Base-by-base conservation (phyloP, 2,329 filamentous ascomycete genomes). In the Colletotrichum simmondsii region DNA sequence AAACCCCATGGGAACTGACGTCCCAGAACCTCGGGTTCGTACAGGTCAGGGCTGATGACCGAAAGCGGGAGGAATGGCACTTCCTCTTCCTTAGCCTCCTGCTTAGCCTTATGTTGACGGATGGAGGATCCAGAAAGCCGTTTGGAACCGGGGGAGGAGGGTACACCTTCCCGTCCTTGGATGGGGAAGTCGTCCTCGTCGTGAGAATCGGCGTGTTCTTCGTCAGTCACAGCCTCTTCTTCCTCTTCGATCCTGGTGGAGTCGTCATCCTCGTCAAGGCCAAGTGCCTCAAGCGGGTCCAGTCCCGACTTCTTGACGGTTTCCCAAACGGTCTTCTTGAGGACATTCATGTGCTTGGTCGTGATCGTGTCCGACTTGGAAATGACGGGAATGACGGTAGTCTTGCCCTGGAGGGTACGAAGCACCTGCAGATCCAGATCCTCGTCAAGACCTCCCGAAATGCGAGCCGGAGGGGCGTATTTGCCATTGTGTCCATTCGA, bases 281-380 rank as follows among this genome's bases (percentile, higher is more conserved):
- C 94, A 42, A 99, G 88, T 19, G 94, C 91, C 81, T 97, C 95
- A 30, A 99, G 86, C 2, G 96, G 96, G 79, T 99, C 95, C 67
- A 99, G 88, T 76, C 93, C 94, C 16, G 95, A 92, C 78, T 91
- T 92, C 84, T 97, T 96, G 75, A 99, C 87, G 77, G 93, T 95
- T 66, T 94, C 91, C 91, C 94, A 97, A 42, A 99, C 95, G 14
- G 93, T 92, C 83, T 93, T 95, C 87, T 98, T 98, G 76, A 99
- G 89, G 78, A 94, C 92, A 58, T 90, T 88, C 97, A 98, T 98
- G 83, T 99, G 97, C 65, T 94, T 93, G 0, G 93, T 92, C n/a
- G 97, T 98, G 77, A 98, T 93, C 16, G 95, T 98, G 81, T 99
- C 97, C 52, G 97, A 96, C 84, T 99, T 99, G 80, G 95, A 94